Conservation (phyloP, 164 flowering plant genomes). For the Umbellularia californica region DNA sequence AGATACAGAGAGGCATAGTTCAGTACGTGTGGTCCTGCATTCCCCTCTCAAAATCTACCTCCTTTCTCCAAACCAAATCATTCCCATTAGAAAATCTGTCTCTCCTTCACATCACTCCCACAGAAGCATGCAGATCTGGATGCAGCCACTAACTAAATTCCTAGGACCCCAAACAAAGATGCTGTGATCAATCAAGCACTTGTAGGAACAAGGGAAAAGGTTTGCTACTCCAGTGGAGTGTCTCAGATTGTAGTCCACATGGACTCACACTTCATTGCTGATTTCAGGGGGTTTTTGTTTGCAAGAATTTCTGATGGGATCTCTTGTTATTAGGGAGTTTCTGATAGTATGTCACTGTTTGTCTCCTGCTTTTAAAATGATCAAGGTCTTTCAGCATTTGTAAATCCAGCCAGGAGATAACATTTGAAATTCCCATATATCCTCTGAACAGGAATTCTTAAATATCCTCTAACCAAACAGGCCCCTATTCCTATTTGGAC, state of each 20-base stretch:
- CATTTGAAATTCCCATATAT: too few relatives aligned
- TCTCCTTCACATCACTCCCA: conserved; percentile 11
- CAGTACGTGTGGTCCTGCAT: conserved; percentile 1
- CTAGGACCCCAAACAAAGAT: background rate
- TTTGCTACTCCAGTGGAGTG: background rate
- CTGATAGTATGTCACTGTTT: too few relatives aligned
- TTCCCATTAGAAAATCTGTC: conserved; percentile 63
- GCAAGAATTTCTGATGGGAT: background rate
- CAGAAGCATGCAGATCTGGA: background rate
- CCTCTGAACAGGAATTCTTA: too few relatives aligned
- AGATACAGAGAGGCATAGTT: background rate
- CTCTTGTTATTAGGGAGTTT: too few relatives aligned
- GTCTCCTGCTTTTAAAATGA: too few relatives aligned
- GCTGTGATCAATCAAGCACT: background rate
- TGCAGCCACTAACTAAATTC: background rate
- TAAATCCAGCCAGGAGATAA: too few relatives aligned
- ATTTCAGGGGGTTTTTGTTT: too few relatives aligned
- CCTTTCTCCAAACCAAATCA: conserved; percentile 46
- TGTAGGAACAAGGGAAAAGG: background rate
- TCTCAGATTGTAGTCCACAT: too few relatives aligned
- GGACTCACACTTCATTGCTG: too few relatives aligned
- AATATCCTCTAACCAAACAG: too few relatives aligned
- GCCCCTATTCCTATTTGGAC: too few relatives aligned
- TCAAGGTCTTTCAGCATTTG: too few relatives aligned
- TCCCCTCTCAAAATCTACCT: conserved; percentile 30